These are phyloP conservation scores for Cordyceps fumosorosea DNA, from an alignment of 2,329 filamentous ascomycete species.

Conservation along the genomic window DNA sequence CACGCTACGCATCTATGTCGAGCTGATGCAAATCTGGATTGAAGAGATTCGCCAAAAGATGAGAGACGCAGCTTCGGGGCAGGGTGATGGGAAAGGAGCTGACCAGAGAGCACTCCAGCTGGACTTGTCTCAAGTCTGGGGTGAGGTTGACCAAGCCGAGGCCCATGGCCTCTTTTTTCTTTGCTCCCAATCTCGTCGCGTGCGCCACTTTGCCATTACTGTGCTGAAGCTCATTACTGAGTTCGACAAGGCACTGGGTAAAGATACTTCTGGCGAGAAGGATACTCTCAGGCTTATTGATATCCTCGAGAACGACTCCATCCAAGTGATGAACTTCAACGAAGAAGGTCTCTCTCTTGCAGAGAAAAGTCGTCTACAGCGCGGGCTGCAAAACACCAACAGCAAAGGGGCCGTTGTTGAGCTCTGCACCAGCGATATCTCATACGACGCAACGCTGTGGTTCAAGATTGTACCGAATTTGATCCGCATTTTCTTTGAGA, in stretches of 20 bases:
- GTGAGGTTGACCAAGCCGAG: conserved; percentile 93
- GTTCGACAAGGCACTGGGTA: conserved; percentile 83
- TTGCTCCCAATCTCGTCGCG: conserved; percentile 87
- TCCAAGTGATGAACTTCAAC: conserved; percentile 84
- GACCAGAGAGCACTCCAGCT: conserved; percentile 71
- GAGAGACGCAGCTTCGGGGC: conserved; percentile 61
- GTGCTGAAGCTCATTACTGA: conserved; percentile 88
- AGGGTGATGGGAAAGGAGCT: conserved; percentile 53
- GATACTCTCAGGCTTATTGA: conserved; percentile 74
- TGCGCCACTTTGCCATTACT: conserved; percentile 84
- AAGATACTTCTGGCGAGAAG: conserved; percentile 50
- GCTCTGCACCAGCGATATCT: conserved; percentile 89
- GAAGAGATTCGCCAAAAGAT: conserved; percentile 89
- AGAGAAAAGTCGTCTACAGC: conserved; percentile 84
- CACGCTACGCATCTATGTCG: conserved; percentile 85
- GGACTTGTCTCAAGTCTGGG: conserved; percentile 81
- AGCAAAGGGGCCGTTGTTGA: conserved; percentile 83
- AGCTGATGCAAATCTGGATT: conserved; percentile 93
- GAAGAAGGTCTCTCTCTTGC: conserved; percentile 87
- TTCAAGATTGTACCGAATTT: conserved; percentile 97
- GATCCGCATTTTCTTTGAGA: conserved; percentile 82
- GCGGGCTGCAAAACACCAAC: conserved; percentile 79
- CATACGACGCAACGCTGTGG: conserved; percentile 93
- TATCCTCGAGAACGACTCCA: conserved; percentile 84
- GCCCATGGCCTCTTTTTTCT: conserved; percentile 95